A percentile compares a stretch with the other conserved stretches of the same genome.
phyloP scores from a whole-genome alignment of 148 eudicot species.

The Vaccinium corymbosum region DNA sequence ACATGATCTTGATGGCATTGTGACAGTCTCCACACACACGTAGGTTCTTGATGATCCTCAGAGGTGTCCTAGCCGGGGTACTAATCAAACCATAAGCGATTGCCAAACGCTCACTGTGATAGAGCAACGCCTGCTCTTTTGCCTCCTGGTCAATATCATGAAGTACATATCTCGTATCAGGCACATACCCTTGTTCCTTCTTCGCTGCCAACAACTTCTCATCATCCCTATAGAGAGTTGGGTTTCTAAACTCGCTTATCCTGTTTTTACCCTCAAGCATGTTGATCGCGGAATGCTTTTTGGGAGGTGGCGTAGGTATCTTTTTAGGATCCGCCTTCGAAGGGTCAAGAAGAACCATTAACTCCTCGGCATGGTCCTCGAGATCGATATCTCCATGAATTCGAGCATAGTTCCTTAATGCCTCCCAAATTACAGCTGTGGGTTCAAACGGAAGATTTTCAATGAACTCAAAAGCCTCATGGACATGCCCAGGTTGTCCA shows the following conservation, averaged over 20 bases:
- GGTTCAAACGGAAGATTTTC: conserved; percentile 60
- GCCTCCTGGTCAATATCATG: conserved; percentile 90
- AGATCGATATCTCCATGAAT: conserved; percentile 85
- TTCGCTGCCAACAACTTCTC: conserved; percentile 73
- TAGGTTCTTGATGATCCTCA: conserved; percentile 68
- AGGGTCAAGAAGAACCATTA: conserved; percentile 62
- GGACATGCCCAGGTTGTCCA: conserved; percentile 71
- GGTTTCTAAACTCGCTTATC: conserved; percentile 66
- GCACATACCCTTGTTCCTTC: conserved; percentile 77
- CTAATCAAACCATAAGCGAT: conserved; percentile 73
- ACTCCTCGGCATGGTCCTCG: conserved; percentile 73
- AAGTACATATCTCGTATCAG: conserved; percentile 64
- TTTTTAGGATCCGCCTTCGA: conserved; percentile 54
- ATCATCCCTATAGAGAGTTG: conserved; percentile 74
- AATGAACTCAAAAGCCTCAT: conserved; percentile 67
- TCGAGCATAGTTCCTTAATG: conserved; percentile 74
- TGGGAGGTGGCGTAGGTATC: conserved; percentile 79
- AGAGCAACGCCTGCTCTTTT: conserved; percentile 68
- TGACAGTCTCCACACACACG: conserved; percentile 76
- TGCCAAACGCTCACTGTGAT: conserved; percentile 78
- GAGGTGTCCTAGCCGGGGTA: conserved; percentile 67
- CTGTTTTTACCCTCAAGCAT: conserved; percentile 82
- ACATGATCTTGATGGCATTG: conserved; percentile 76
- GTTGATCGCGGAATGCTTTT: conserved; percentile 56
- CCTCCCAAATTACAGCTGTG: conserved; percentile 66